Evolutionary conservation across 371 early-diverging fungal species (phyloP).

Genomic region (Syncephalastrum racemosum): DNA sequence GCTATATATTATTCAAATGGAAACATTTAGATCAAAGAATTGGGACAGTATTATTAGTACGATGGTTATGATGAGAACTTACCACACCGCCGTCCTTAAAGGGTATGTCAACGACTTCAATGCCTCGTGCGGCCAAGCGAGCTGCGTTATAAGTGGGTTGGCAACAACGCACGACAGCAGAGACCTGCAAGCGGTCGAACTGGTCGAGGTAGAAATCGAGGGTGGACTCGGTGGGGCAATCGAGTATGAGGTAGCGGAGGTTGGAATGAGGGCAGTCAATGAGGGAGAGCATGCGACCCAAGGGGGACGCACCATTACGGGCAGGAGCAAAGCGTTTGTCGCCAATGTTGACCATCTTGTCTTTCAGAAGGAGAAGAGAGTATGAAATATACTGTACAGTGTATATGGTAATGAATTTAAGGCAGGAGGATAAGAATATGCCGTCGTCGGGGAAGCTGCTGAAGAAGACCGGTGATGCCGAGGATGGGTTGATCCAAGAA

Average conservation of each 20-base stretch:
- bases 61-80: constrained; percentile 8
- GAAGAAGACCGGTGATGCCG: background rate
- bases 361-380: constrained; percentile 3
- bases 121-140: constrained; percentile 60
- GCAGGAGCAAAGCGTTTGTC: constrained; percentile 11
- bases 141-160: constrained; percentile 82
- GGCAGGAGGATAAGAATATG: too few relatives aligned
- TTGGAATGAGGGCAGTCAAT: constrained; percentile 25
- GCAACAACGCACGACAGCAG: constrained; percentile 82
- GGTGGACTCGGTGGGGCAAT: constrained; percentile 85
- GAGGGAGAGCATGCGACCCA: constrained; percentile 22
- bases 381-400: background rate
- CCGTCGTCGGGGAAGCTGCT: too few relatives aligned
- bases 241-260: constrained; percentile 84
- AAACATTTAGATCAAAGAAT: background rate
- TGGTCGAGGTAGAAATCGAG: constrained; percentile 77
- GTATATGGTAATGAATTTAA: background rate
- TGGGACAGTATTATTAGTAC: background rate
- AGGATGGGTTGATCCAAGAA: constrained; percentile 4
- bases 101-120: constrained; percentile 40
- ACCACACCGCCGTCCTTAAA: constrained; percentile 66
- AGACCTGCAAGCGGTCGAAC: constrained; percentile 69
- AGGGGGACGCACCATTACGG: constrained; percentile 6
- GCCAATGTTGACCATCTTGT: constrained; percentile 12
- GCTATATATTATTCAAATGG: constrained; percentile 28